These are phyloP conservation scores for Lanmaoa pseudosensibilis DNA, from an alignment of 768 basidiomycete species.

Conservation along the genomic window DNA sequence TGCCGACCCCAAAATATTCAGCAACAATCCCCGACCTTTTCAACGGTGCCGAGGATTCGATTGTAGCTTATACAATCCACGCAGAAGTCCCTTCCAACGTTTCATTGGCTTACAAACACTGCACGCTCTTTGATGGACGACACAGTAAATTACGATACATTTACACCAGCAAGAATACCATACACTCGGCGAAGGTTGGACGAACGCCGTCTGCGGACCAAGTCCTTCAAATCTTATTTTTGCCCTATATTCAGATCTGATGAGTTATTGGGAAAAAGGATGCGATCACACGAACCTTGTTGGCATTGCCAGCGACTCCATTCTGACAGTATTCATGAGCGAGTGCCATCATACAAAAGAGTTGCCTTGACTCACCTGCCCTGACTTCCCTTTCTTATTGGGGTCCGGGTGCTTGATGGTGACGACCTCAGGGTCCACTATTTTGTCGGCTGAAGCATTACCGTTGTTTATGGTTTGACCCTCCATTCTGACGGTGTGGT, in stretches of 20 bases:
- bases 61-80: not conserved
- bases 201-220: not conserved
- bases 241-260: not conserved
- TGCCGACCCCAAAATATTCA: no score
- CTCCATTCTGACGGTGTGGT: not conserved
- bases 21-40: not conserved
- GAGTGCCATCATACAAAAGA: not conserved
- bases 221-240: not conserved
- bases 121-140: not conserved
- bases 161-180: not conserved
- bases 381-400: not conserved
- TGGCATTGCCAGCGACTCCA: not conserved
- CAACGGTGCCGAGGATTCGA: not conserved
- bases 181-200: not conserved
- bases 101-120: not conserved
- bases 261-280: not conserved
- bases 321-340: conserved; percentile 8
- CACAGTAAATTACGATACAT: not conserved
- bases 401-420: not conserved
- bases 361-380: conserved; percentile 5
- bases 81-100: not conserved
- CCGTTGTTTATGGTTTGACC: conserved; percentile 10
- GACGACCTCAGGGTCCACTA: not conserved
- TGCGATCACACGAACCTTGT: conserved; percentile 1
- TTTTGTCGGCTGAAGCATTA: not conserved